Conservation (phyloP, 768 basidiomycete genomes). For the Lactifluus pinguis region DNA sequence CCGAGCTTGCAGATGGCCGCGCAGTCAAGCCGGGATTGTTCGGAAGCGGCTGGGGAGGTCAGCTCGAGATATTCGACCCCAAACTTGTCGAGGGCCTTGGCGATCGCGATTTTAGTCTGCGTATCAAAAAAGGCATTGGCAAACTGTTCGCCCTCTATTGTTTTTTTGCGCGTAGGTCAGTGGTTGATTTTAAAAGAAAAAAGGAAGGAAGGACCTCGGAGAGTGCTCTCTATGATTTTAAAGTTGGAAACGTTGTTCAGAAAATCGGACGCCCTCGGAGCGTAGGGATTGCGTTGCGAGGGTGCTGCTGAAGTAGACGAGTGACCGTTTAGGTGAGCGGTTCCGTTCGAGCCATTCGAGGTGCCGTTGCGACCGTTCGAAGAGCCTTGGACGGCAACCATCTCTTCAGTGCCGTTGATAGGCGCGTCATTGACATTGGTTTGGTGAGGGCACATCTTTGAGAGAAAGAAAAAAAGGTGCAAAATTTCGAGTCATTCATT, state of each 20-base stretch:
- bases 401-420: conserved; percentile 42
- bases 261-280: conserved; percentile 86
- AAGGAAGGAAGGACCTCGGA: conserved; percentile 55
- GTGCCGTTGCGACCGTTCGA: no score
- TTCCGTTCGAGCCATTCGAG: conserved; percentile 28
- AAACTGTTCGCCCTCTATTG: conserved; percentile 95
- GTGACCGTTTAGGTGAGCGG: conserved; percentile 23
- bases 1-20: conserved; percentile 99
- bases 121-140: conserved; percentile 99
- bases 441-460: conserved; percentile 55
- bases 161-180: conserved; percentile 25
- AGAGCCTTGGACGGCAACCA: conserved; percentile 58
- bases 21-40: conserved; percentile 89
- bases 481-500: no score
- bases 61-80: conserved; percentile 99
- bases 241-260: conserved; percentile 89
- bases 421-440: conserved; percentile 36
- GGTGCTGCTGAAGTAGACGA: conserved; percentile 29
- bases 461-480: neutral
- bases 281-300: conserved; percentile 62
- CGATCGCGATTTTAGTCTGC: conserved; percentile 99
- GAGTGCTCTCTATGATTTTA: conserved; percentile 94
- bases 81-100: conserved; percentile 95
- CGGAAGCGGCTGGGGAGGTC: conserved; percentile 95
- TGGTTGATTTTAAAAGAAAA: neutral